Percentiles rank a stretch among this genome's conserved stretches.
Evolutionary conservation across 176 grass and related monocot species (phyloP).

Genomic region (Oryza coarctata): DNA sequence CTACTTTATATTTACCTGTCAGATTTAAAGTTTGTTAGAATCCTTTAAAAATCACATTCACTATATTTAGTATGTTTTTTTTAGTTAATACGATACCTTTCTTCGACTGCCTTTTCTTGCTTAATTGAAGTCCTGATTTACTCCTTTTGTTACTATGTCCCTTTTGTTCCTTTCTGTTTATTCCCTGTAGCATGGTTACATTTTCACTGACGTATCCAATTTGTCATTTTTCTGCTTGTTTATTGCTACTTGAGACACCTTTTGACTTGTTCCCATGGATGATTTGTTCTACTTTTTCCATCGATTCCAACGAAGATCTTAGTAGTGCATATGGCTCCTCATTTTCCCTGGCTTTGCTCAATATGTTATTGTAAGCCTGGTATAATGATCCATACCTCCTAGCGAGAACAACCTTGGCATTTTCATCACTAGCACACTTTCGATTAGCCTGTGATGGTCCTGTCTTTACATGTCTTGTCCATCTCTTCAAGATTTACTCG

Average conservation of each 20-base stretch:
- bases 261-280: background rate
- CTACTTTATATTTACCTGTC: too few species aligned
- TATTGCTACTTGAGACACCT: background rate
- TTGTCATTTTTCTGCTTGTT: background rate
- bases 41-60: too few species aligned
- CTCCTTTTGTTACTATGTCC: background rate
- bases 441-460: conserved; percentile 42
- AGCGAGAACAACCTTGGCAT: background rate
- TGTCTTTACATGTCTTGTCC: too few species aligned
- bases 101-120: too few species aligned
- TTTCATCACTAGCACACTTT: conserved; percentile 32
- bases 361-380: background rate
- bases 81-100: too few species aligned
- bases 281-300: background rate
- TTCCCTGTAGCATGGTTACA: background rate
- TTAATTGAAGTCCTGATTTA: too few species aligned
- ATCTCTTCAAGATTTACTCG: too few species aligned
- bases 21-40: too few species aligned
- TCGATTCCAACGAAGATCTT: background rate
- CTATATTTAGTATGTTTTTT: too few species aligned
- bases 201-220: background rate
- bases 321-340: background rate
- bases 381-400: background rate
- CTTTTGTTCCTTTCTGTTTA: background rate
- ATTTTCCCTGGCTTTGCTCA: background rate